Evolutionary conservation across 164 flowering plant genomes (phyloP).

Genomic region (Stephania cephalantha): DNA sequence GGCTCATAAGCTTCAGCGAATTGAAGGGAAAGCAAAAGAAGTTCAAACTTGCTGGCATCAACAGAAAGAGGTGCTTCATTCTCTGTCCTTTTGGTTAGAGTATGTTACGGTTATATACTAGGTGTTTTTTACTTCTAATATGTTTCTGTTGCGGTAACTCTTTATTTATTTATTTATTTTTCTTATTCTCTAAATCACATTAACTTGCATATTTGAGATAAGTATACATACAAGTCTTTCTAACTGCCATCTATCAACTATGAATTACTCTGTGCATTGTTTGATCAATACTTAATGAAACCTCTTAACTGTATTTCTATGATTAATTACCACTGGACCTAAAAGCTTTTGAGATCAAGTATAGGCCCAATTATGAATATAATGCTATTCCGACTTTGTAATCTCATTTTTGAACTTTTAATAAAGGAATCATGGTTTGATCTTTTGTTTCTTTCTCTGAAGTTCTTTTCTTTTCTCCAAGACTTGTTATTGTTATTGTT

Average conservation of each 20-base stretch:
- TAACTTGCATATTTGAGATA: neutral
- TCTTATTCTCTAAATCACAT: neutral
- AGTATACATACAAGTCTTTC: neutral
- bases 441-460: neutral
- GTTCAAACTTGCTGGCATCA: conserved; percentile 33
- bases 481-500: too few relatives aligned
- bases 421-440: neutral
- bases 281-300: neutral
- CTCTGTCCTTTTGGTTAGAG: conserved; percentile 1
- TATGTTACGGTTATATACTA: neutral
- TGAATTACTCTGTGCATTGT: neutral
- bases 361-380: too few relatives aligned
- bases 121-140: neutral
- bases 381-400: too few relatives aligned
- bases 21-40: conserved; percentile 37
- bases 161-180: neutral
- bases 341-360: too few relatives aligned
- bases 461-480: neutral
- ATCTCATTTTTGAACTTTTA: neutral
- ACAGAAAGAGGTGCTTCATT: conserved; percentile 49
- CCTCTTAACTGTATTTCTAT: too few relatives aligned
- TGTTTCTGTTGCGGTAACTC: conserved; percentile 1
- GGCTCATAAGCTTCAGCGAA: conserved; percentile 34
- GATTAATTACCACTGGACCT: too few relatives aligned
- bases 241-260: neutral